phyloP scores from a whole-genome alignment of 495 filamentous ascomycete genomes.

The Talaromyces liani region DNA sequence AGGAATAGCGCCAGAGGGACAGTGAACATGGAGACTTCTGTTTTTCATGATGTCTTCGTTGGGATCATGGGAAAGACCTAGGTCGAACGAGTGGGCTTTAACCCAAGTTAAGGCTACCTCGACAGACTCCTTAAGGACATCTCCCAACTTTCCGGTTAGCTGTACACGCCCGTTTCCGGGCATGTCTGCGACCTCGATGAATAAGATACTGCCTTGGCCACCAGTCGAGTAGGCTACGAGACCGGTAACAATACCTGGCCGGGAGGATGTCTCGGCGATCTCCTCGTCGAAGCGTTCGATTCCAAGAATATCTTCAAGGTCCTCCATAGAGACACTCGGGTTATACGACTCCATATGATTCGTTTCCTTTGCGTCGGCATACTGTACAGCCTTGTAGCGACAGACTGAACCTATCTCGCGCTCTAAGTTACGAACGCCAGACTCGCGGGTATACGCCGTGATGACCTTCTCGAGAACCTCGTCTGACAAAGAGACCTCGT shows the following conservation, averaged over 20 bases:
- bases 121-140: slow-evolving; percentile 94
- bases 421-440: slow-evolving; percentile 95
- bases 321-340: slow-evolving; percentile 61
- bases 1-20: slow-evolving; percentile 87
- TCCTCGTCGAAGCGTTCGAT: slow-evolving; percentile 95
- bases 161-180: slow-evolving; percentile 87
- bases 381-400: slow-evolving; percentile 92
- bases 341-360: slow-evolving; percentile 64
- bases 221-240: slow-evolving; percentile 94
- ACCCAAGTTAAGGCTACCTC: slow-evolving; percentile 96
- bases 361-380: slow-evolving; percentile 78
- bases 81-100: slow-evolving; percentile 87
- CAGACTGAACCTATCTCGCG: slow-evolving; percentile 92
- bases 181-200: slow-evolving; percentile 98
- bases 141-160: slow-evolving; percentile 97
- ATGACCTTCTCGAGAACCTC: slow-evolving; percentile 92
- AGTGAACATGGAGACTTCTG: slow-evolving; percentile 92
- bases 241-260: slow-evolving; percentile 92
- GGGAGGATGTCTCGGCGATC: slow-evolving; percentile 79
- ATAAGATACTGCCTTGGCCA: slow-evolving; percentile 91
- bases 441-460: slow-evolving; percentile 91
- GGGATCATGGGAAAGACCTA: slow-evolving; percentile 73
- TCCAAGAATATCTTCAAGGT: slow-evolving; percentile 85
- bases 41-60: slow-evolving; percentile 94
- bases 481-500: slow-evolving; percentile 66